Base-by-base conservation (phyloP, 768 basidiomycete species). In the Macrolepiota fuliginosa region DNA sequence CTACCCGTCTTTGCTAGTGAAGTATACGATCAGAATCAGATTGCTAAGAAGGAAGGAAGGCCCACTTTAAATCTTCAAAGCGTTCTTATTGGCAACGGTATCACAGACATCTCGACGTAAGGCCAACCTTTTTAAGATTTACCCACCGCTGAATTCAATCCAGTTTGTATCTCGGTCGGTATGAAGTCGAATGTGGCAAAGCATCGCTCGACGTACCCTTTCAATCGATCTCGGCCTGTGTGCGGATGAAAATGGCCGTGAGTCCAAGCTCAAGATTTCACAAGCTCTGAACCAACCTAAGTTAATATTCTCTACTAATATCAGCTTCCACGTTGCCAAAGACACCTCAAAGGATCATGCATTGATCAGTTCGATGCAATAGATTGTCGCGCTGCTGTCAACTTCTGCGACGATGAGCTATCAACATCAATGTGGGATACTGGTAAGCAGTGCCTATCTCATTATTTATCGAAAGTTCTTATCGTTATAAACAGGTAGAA, bases 1-100 rank as follows among this genome's bases (percentile, higher is more conserved):
- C 75, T 90, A 1, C 89, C 88, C 1, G 76, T 89, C 3, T 94
- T 93, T 62, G 92, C 90, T 0, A 82, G 88, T 15, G 86, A 88
- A 29, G 84, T 94, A 15, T 82, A 87, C 54, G 92, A 94, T 72
- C 83, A 88, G 64, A 93, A 94, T 70, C 68, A 73, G 51, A 68
- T 77, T 32, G 77, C 89, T 10, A 70, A 77, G 46, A 70, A 77
- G 22, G 83, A 76, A 10, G 88, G 81, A 71, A 19, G 87, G 80
- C 63, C 80, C 72, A 65, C 76, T 66, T 64, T 93, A 64, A 92
- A 92, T 70, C 76, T 93, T 3, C 74, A 82, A 61, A 87, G 84
- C 61, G 79, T 90, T 17, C 75, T 92, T 68, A 92, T 92, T 58
- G 91, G 88, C 62, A 79, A 77, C 17, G 79, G 79, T 12, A 77